phyloP scores from a whole-genome alignment of 2,329 filamentous ascomycete species.

The Alternaria metachromatica region DNA sequence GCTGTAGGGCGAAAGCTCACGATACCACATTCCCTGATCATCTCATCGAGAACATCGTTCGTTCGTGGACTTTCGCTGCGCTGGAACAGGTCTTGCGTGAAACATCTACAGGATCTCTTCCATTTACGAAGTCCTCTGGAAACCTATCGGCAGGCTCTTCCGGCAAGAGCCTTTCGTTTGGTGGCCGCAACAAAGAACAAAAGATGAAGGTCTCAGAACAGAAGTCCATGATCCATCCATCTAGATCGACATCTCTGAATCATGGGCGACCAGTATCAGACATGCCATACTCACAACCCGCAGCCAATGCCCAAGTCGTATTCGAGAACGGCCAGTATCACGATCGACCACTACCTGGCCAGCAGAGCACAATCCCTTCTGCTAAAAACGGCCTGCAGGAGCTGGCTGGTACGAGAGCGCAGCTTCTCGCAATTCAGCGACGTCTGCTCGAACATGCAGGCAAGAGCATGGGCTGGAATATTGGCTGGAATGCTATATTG shows the following conservation, averaged over 20 bases:
- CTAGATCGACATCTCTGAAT: conserved; percentile 67
- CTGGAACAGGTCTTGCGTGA: conserved; percentile 79
- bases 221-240: conserved; percentile 74
- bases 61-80: conserved; percentile 79
- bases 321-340: conserved; percentile 50
- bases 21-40: conserved; percentile 50
- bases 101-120: conserved; percentile 72
- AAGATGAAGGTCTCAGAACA: conserved; percentile 70
- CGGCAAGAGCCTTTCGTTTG: conserved; percentile 59
- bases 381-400: conserved; percentile 73
- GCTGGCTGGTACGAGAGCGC: conserved; percentile 80
- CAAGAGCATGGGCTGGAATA: conserved; percentile 73
- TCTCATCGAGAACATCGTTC: conserved; percentile 75
- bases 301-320: conserved; percentile 41
- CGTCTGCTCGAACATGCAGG: conserved; percentile 80
- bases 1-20: conserved; percentile 40
- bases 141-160: conserved; percentile 38
- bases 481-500: conserved; percentile 69
- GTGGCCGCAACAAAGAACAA: conserved; percentile 59
- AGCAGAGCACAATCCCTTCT: conserved; percentile 26
- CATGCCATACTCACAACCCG: conserved; percentile 40
- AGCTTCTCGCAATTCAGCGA: conserved; percentile 80
- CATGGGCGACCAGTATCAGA: conserved; percentile 40
- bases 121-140: conserved; percentile 59
- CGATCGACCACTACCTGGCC: conserved; percentile 32